These are phyloP conservation scores for Eucalyptus marginata DNA, from an alignment of 345 rosid genomes.

Conservation along the genomic window DNA sequence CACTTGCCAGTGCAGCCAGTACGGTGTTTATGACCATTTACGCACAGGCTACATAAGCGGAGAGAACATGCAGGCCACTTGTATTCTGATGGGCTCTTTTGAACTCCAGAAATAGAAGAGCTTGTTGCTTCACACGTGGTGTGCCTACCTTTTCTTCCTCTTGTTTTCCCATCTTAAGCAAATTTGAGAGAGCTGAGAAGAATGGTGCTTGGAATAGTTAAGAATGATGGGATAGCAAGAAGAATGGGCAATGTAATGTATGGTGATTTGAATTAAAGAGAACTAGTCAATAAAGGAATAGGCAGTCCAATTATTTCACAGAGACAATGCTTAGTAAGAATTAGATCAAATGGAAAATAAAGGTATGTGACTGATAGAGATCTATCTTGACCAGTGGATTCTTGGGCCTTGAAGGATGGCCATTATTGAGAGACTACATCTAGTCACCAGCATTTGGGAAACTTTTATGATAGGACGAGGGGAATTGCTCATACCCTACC, in stretches of 20 bases:
- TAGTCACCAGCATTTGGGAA: not conserved
- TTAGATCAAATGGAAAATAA: no score
- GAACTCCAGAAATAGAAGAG: constrained; percentile 45
- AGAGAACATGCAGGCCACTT: constrained; percentile 78
- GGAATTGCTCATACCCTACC: not conserved
- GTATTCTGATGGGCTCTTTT: constrained; percentile 38
- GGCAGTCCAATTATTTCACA: not conserved
- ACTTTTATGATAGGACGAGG: not conserved
- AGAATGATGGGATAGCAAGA: no score
- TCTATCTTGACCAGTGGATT: not conserved
- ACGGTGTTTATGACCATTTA: constrained; percentile 76
- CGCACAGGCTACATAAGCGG: constrained; percentile 73
- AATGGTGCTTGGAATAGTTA: no score
- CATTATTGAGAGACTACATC: not conserved
- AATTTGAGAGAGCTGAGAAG: no score
- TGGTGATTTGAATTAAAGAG: no score
- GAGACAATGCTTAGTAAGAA: not conserved
- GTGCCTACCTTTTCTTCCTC: no score
- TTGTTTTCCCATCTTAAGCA: no score
- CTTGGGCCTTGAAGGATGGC: not conserved
- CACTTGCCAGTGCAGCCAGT: constrained; percentile 65
- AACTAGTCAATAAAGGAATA: not conserved
- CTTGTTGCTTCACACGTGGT: no score
- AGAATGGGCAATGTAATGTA: no score
- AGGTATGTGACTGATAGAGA: no score